A percentile compares a stretch with the other conserved stretches of the same genome.
phyloP scores from a whole-genome alignment of 2,329 filamentous ascomycete genomes.

The Xylaria sp. region DNA sequence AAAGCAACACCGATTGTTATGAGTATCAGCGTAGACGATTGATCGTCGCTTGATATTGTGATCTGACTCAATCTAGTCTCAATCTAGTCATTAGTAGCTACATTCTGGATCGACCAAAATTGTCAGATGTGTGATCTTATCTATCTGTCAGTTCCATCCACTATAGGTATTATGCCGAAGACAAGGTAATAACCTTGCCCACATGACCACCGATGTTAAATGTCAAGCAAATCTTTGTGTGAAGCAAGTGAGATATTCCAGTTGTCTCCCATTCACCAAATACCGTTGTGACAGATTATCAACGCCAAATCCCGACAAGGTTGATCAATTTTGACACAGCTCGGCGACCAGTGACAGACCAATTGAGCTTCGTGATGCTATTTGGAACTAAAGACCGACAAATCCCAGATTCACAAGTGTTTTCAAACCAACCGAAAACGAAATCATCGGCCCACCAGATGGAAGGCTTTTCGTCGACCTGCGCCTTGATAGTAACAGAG shows the following conservation, averaged over 20 bases:
- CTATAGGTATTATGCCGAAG: constrained; percentile 37
- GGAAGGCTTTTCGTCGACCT: constrained; percentile 51
- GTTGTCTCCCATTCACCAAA: neutral
- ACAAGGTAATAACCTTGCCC: constrained; percentile 37
- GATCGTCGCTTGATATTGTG: constrained; percentile 25
- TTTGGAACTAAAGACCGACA: constrained; percentile 31
- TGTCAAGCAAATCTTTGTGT: constrained; percentile 38
- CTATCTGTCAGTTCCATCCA: constrained; percentile 32
- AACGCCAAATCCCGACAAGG: constrained; percentile 19
- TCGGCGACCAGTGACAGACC: constrained; percentile 27
- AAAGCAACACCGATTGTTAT: too few species aligned
- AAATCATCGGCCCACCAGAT: constrained; percentile 62
- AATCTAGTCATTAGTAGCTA: constrained; percentile 36
- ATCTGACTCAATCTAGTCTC: neutral
- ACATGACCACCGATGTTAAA: constrained; percentile 35
- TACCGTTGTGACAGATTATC: constrained; percentile 6
- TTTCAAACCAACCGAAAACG: constrained; percentile 57
- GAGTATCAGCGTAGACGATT: neutral
- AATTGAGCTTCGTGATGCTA: constrained; percentile 19
- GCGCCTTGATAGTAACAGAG: constrained; percentile 55
- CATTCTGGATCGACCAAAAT: constrained; percentile 38
- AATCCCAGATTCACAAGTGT: constrained; percentile 48
- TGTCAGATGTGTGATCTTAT: constrained; percentile 34
- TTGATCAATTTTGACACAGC: constrained; percentile 27
- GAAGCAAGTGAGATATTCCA: constrained; percentile 35